Evolutionary conservation across 371 early-diverging fungal species (phyloP).

Genomic region (Mucor mucedo): DNA sequence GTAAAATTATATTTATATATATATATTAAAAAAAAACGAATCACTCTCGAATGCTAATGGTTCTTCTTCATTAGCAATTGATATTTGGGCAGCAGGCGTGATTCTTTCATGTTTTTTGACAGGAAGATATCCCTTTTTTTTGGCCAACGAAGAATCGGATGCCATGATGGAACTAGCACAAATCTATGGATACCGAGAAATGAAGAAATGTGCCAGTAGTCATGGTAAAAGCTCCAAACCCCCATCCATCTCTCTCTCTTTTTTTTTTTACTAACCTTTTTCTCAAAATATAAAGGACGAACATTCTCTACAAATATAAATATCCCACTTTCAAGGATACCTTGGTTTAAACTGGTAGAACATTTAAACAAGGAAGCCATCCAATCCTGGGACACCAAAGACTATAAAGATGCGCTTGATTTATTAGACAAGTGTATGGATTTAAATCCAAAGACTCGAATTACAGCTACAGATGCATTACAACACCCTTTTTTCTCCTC

Average conservation of each 20-base stretch:
- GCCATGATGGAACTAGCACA: slow-evolving; percentile 90
- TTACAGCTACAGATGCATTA: slow-evolving; percentile 68
- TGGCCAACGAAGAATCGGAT: slow-evolving; percentile 88
- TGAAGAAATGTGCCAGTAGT: slow-evolving; percentile 73
- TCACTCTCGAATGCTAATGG: too few relatives aligned
- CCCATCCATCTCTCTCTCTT: too few relatives aligned
- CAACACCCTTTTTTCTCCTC: slow-evolving; percentile 56
- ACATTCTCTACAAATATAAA: slow-evolving; percentile 65
- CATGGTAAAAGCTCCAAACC: slow-evolving; percentile 37
- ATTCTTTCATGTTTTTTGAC: slow-evolving; percentile 86
- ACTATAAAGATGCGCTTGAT: slow-evolving; percentile 41
- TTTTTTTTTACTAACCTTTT: too few relatives aligned
- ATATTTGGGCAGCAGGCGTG: slow-evolving; percentile 97
- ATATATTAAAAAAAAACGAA: background rate
- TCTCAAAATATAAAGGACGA: slow-evolving; percentile 41
- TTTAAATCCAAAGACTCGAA: slow-evolving; percentile 48
- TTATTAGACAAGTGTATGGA: slow-evolving; percentile 53
- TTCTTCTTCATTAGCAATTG: slow-evolving; percentile 61
- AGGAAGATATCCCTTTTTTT: slow-evolving; percentile 93
- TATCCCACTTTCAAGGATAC: slow-evolving; percentile 48
- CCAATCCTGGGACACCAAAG: slow-evolving; percentile 26
- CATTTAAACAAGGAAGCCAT: slow-evolving; percentile 30
- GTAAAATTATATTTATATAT: slow-evolving; percentile 41
- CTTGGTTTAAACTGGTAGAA: slow-evolving; percentile 44
- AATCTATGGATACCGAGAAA: slow-evolving; percentile 84